Conservation (phyloP, 2,329 filamentous ascomycete genomes). For the Davidsoniella australis region DNA sequence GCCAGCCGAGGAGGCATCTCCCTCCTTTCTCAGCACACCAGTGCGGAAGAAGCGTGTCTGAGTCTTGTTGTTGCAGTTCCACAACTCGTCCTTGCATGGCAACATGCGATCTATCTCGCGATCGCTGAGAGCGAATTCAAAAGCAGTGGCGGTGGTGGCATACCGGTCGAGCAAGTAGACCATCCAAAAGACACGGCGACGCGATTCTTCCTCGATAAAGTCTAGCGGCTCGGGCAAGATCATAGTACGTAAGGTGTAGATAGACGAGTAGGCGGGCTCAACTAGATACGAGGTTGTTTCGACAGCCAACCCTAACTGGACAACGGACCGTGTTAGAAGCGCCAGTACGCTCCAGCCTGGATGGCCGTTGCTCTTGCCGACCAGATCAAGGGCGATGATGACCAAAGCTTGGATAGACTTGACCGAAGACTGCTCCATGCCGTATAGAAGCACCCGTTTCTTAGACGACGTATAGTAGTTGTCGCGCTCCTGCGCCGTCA, state of each 20-base stretch:
- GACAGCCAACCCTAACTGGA: slow-evolving; percentile 71
- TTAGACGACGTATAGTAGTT: slow-evolving; percentile 71
- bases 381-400: slow-evolving; percentile 69
- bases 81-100: slow-evolving; percentile 75
- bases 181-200: slow-evolving; percentile 83
- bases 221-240: slow-evolving; percentile 67
- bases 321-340: slow-evolving; percentile 71
- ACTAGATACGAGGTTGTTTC: slow-evolving; percentile 67
- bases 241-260: slow-evolving; percentile 76
- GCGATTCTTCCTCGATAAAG: slow-evolving; percentile 79
- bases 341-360: slow-evolving; percentile 87
- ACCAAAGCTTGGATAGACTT: slow-evolving; percentile 76
- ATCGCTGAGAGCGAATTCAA: slow-evolving; percentile 79
- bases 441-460: slow-evolving; percentile 71
- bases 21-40: slow-evolving; percentile 12
- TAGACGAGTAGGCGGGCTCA: slow-evolving; percentile 64
- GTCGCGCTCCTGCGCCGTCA: slow-evolving; percentile 55
- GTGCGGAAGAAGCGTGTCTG: slow-evolving; percentile 69
- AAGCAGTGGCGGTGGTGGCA: slow-evolving; percentile 77
- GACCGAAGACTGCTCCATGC: slow-evolving; percentile 77
- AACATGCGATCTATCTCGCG: slow-evolving; percentile 76
- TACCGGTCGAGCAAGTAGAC: slow-evolving; percentile 81
- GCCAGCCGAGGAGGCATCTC: no score
- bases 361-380: slow-evolving; percentile 75
- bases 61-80: slow-evolving; percentile 66